A percentile compares a stretch with the other conserved stretches of the same genome.
Evolutionary conservation across 306 rosid species (phyloP).

Genomic region (Carpinus fangiana): DNA sequence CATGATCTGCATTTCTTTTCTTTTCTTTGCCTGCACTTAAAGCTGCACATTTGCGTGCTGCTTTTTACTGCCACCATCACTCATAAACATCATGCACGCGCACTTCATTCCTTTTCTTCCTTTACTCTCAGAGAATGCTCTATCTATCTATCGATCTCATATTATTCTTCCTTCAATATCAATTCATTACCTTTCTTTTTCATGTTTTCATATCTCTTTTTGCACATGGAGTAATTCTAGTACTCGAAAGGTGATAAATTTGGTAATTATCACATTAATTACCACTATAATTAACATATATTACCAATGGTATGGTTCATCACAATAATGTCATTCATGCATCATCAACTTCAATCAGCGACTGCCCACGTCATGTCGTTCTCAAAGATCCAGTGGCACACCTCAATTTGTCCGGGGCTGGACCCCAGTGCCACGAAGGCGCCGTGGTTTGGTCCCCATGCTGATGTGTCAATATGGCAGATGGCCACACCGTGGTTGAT

Average conservation of each 20-base stretch:
- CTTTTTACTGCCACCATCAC: conserved; percentile 46
- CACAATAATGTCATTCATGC: neutral
- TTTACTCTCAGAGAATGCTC: neutral
- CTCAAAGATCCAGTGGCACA: conserved; percentile 69
- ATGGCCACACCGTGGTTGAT: conserved; percentile 71
- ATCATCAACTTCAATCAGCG: conserved; percentile 25
- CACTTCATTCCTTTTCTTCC: neutral
- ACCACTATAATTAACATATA: too few species aligned
- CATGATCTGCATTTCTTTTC: neutral
- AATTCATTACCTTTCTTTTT: too few species aligned
- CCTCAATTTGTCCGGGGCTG: conserved; percentile 54
- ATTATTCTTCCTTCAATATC: too few species aligned
- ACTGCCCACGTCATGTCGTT: conserved; percentile 82
- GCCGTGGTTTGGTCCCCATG: conserved; percentile 69
- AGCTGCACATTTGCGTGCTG: conserved; percentile 38
- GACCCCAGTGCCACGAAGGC: conserved; percentile 69
- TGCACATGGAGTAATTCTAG: too few species aligned
- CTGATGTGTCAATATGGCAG: conserved; percentile 79
- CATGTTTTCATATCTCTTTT: too few species aligned
- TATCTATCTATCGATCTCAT: too few species aligned
- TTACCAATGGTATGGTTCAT: neutral
- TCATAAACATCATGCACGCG: conserved; percentile 3
- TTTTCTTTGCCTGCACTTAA: conserved; percentile 34
- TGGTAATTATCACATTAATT: too few species aligned
- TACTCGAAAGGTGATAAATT: too few species aligned